These are phyloP conservation scores for Ploettnerulaceae sp. DNA, from an alignment of 2,329 filamentous ascomycete species.

Conservation along the genomic window DNA sequence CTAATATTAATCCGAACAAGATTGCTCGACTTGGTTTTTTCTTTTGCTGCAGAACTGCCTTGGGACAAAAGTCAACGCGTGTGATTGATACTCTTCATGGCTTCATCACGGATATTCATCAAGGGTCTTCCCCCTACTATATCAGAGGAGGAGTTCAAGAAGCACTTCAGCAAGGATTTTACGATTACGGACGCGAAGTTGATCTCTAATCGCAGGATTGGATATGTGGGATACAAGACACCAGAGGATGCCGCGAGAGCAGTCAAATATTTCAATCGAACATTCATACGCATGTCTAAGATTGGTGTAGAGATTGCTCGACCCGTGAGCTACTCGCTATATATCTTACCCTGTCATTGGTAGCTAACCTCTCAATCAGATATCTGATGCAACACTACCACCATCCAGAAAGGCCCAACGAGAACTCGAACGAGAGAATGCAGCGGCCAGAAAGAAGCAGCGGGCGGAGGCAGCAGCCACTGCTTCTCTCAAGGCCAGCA, in stretches of 20 bases:
- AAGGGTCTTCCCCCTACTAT: constrained; percentile 80
- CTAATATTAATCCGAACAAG: no score
- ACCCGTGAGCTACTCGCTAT: constrained; percentile 53
- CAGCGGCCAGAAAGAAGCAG: constrained; percentile 23
- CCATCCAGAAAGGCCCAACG: constrained; percentile 37
- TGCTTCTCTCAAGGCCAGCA: constrained; percentile 36
- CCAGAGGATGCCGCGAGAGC: constrained; percentile 75
- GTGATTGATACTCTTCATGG: constrained; percentile 9
- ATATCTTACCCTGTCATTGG: not conserved
- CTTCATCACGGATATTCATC: constrained; percentile 68
- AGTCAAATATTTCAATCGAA: constrained; percentile 91
- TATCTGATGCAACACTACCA: constrained; percentile 36
- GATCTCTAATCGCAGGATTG: constrained; percentile 83
- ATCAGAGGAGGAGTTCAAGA: constrained; percentile 77
- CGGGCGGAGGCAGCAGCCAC: constrained; percentile 25
- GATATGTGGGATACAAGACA: constrained; percentile 90
- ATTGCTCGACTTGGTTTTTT: no score
- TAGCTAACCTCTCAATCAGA: constrained; percentile 24
- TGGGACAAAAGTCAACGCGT: no score
- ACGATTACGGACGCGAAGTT: constrained; percentile 89
- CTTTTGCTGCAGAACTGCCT: no score
- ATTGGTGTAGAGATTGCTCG: constrained; percentile 84
- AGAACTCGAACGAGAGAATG: constrained; percentile 32
- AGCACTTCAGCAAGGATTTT: constrained; percentile 75
- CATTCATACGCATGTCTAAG: constrained; percentile 94